Percentiles rank a stretch among this genome's conserved stretches.
phyloP scores from a whole-genome alignment of 2,329 filamentous ascomycete genomes.

The Dryadomyces sulphureus region DNA sequence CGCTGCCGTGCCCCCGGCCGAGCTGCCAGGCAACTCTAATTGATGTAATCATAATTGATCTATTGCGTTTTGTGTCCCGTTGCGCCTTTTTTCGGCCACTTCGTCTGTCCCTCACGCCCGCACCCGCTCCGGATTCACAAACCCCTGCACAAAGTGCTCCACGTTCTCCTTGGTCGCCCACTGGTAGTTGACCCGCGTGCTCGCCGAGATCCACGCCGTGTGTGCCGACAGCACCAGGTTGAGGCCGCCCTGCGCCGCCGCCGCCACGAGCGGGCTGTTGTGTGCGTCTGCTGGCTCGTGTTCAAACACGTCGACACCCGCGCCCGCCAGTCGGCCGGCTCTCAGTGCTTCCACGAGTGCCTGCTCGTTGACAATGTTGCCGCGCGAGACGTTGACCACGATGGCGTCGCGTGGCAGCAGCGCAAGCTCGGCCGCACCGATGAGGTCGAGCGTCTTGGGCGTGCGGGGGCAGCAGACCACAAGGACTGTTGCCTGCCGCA shows the following conservation, averaged over 20 bases:
- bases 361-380: constrained; percentile 19
- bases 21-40: no score
- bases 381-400: constrained; percentile 20
- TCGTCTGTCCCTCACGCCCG: constrained; percentile 2
- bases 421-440: constrained; percentile 11
- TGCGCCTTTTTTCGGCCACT: neutral
- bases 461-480: constrained; percentile 20
- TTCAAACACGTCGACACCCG: constrained; percentile 20
- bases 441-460: constrained; percentile 14
- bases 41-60: neutral
- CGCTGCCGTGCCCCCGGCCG: no score
- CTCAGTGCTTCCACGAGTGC: constrained; percentile 19
- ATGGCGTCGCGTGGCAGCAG: constrained; percentile 14
- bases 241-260: constrained; percentile 6
- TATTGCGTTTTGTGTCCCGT: neutral
- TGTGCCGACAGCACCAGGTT: constrained; percentile 11
- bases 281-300: constrained; percentile 17
- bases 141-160: constrained; percentile 7
- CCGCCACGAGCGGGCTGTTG: constrained; percentile 8
- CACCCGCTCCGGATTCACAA: constrained; percentile 1
- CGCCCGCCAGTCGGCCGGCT: constrained; percentile 17
- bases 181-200: constrained; percentile 11
- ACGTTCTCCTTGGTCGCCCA: constrained; percentile 10
- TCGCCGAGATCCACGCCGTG: constrained; percentile 11
- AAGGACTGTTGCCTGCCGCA: constrained; percentile 16